phyloP scores from a whole-genome alignment of 1,139 yeast genomes.

The Candida albicans region DNA sequence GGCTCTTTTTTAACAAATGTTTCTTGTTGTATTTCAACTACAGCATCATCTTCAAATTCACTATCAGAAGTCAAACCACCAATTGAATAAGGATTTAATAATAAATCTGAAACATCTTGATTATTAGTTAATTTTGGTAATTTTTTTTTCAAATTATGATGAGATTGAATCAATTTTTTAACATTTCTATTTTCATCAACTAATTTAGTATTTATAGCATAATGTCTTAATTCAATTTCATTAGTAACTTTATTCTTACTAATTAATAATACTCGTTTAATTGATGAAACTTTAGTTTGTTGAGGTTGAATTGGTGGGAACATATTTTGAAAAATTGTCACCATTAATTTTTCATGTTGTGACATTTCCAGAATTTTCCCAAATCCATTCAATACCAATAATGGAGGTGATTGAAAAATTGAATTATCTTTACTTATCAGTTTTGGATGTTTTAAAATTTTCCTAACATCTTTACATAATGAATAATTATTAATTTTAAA shows the following conservation, averaged over 20 bases:
- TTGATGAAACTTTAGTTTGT: constrained; percentile 66
- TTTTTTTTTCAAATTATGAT: constrained; percentile 58
- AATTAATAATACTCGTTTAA: constrained; percentile 82
- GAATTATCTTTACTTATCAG: constrained; percentile 60
- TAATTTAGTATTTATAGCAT: constrained; percentile 80
- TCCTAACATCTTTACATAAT: constrained; percentile 77
- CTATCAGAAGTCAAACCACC: constrained; percentile 87
- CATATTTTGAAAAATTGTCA: constrained; percentile 92
- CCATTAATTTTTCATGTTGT: constrained; percentile 75
- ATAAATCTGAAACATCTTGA: constrained; percentile 76
- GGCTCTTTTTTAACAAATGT: constrained; percentile 22
- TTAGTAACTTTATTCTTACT: constrained; percentile 72
- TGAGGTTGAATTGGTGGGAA: constrained; percentile 93
- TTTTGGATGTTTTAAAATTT: constrained; percentile 67
- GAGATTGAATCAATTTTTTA: constrained; percentile 71
- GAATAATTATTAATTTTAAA: constrained; percentile 79
- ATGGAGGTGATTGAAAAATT: constrained; percentile 77
- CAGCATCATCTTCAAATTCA: constrained; percentile 90
- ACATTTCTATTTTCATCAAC: constrained; percentile 83
- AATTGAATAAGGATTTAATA: constrained; percentile 79
- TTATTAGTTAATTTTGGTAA: constrained; percentile 73
- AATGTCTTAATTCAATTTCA: constrained; percentile 82
- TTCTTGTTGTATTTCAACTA: constrained; percentile 66
- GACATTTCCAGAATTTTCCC: constrained; percentile 53
- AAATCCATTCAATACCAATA: constrained; percentile 89